A percentile compares a stretch with the other conserved stretches of the same genome.
These are phyloP conservation scores for Datisca glomerata DNA, from an alignment of 306 rosid species.

Conservation along the genomic window DNA sequence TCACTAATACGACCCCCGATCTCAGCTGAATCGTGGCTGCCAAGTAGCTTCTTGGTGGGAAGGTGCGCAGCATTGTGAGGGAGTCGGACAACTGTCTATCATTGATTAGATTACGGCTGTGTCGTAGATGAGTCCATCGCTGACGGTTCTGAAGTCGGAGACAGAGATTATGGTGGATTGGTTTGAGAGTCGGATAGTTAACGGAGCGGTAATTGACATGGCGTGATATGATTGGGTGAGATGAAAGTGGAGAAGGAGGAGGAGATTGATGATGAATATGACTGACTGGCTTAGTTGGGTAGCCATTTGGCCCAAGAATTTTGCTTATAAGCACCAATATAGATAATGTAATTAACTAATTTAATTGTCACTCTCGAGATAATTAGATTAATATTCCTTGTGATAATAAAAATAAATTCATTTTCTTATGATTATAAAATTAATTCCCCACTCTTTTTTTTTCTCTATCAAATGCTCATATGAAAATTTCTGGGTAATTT, in stretches of 20 bases:
- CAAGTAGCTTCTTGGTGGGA: constrained; percentile 63
- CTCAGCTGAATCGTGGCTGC: too few relatives aligned
- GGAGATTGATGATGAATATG: constrained; percentile 4
- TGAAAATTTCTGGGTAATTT: too few relatives aligned
- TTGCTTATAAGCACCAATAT: too few relatives aligned
- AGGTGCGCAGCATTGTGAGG: constrained; percentile 33
- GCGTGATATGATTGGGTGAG: constrained; percentile 28
- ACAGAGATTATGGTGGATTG: constrained; percentile 30
- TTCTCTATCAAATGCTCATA: too few relatives aligned
- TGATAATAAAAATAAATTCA: too few relatives aligned
- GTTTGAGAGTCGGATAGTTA: constrained; percentile 3
- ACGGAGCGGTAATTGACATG: constrained; percentile 12
- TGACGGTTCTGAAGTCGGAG: constrained; percentile 58
- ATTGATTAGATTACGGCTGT: constrained; percentile 65
- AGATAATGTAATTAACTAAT: too few relatives aligned
- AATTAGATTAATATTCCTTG: too few relatives aligned
- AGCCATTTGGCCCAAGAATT: constrained; percentile 11
- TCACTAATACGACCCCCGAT: too few relatives aligned
- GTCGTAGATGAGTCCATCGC: constrained; percentile 64
- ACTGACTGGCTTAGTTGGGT: neutral
- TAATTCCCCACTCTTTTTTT: too few relatives aligned
- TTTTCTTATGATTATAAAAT: too few relatives aligned
- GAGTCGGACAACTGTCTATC: constrained; percentile 44
- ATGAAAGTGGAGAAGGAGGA: constrained; percentile 1
- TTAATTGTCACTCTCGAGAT: too few relatives aligned